phyloP scores from a whole-genome alignment of 305 asterid genomes.

The Petunia hybrid region DNA sequence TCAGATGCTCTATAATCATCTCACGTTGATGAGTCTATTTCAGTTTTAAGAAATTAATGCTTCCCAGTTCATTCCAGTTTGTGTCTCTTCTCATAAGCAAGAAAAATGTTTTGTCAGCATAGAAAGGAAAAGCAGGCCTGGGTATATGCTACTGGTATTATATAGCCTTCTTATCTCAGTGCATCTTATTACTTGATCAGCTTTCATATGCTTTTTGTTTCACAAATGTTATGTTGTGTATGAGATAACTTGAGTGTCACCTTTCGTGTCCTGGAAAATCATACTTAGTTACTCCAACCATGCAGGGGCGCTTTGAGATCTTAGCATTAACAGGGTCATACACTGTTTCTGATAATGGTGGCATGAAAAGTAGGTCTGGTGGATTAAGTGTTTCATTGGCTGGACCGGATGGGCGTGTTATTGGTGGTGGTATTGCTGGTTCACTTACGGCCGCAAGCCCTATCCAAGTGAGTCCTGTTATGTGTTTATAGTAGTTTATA shows the following conservation, averaged over 20 bases:
- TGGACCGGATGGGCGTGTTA: constrained; percentile 89
- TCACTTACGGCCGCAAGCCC: constrained; percentile 87
- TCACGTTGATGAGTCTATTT: background rate
- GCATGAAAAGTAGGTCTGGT: constrained; percentile 72
- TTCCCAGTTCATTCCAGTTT: background rate
- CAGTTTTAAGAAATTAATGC: background rate
- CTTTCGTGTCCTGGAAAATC: background rate
- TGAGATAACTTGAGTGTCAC: background rate
- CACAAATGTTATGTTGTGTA: background rate
- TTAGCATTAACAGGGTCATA: constrained; percentile 79
- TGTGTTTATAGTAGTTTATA: background rate
- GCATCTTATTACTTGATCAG: background rate
- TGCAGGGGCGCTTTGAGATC: constrained; percentile 97
- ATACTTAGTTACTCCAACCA: constrained; percentile 14
- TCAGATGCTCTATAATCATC: background rate
- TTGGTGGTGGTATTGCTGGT: constrained; percentile 93
- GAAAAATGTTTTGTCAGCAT: background rate
- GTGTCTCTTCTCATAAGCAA: background rate
- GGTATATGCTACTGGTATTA: background rate
- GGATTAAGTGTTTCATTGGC: constrained; percentile 89
- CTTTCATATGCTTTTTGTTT: constrained; percentile 4
- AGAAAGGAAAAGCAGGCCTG: background rate
- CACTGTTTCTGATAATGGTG: constrained; percentile 69
- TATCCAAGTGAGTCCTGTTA: constrained; percentile 60
- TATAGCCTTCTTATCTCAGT: background rate